Evolutionary conservation across 129 eudicot species (phyloP), one percentile per base, ranked within the genome.

Genomic region (Daucus carota): DNA sequence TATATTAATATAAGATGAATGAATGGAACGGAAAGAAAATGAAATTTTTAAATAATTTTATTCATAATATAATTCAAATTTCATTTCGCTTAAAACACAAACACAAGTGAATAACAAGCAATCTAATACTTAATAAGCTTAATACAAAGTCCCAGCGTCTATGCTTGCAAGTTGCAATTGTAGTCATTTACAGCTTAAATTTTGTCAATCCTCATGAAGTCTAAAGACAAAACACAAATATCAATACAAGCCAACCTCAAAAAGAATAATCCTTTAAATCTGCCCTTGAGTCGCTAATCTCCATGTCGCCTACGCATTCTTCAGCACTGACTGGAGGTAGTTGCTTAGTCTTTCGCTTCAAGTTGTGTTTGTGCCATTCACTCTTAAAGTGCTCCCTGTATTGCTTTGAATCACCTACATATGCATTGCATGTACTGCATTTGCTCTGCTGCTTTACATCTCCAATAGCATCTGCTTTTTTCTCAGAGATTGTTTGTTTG

Each of bases 331-430:
- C 85, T 7, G 99, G 99, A 68, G 96, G 86, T 45, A 94, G 92
- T 67, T 91, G 90, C 77, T 88, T 75, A 8, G 97, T 94, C 83
- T 94, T 94, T 26, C 99, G 81, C 87, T 78, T 87, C 66, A 94
- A 81, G 75, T 94, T 94, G 65, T 94, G 99, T 44, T 87, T 94
- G 79, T 94, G 99, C 99, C 99, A 94, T 1, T 94, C 99, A 32
- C 94, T 86, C 89, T 94, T 94, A 44, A 91, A 94, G 79, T 94
- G 99, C 83, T 94, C 99, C 76, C 99, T 86, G 41, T 91, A 94
- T 76, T 84, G 84, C 82, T 85, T 89, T 13, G 92, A 72, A 86
- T 91, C 99, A 77, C 99, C 99, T 20, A 94, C 88, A 70, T 81
- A 16, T 38, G 96, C 92, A 79, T 89, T 83, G 83, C 99, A 94